phyloP scores from a whole-genome alignment of 257 asterid genomes.

The Scutellaria minor region DNA sequence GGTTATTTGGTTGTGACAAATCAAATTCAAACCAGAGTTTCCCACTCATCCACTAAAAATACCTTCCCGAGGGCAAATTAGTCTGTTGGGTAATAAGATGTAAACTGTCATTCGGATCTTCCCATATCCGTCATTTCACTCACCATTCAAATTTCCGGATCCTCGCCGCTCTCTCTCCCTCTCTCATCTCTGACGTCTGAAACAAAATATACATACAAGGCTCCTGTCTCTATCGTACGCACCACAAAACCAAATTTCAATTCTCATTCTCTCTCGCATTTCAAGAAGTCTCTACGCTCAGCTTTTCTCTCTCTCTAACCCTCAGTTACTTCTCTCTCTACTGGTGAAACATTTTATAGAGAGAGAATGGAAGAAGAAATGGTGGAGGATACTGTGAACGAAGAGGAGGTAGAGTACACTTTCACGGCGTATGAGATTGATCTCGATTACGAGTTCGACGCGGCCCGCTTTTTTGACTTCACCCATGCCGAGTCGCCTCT shows the following conservation, averaged over 20 bases:
- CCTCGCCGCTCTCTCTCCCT: constrained; percentile 40
- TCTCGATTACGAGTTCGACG: constrained; percentile 92
- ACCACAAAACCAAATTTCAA: constrained; percentile 39
- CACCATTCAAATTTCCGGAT: constrained; percentile 61
- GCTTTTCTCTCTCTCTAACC: constrained; percentile 29
- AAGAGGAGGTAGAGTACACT: constrained; percentile 51
- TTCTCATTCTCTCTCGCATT: constrained; percentile 44
- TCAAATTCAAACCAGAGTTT: background rate
- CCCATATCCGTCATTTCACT: constrained; percentile 44
- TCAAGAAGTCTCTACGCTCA: constrained; percentile 31
- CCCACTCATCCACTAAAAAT: background rate
- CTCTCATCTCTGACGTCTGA: constrained; percentile 36
- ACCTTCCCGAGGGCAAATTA: constrained; percentile 9
- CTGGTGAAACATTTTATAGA: background rate
- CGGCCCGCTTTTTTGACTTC: constrained; percentile 80
- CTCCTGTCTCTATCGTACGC: constrained; percentile 57
- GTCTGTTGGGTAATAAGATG: constrained; percentile 8
- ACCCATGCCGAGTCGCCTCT: constrained; percentile 57
- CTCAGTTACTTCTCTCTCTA: constrained; percentile 21
- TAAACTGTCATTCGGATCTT: constrained; percentile 40
- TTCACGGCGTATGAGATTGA: constrained; percentile 86
- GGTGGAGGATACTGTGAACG: constrained; percentile 53
- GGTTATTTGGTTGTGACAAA: background rate
- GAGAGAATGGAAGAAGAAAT: constrained; percentile 62
- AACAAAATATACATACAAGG: constrained; percentile 34